Conservation (phyloP, 2,329 filamentous ascomycete genomes). For the Colletotrichum higginsianum region DNA sequence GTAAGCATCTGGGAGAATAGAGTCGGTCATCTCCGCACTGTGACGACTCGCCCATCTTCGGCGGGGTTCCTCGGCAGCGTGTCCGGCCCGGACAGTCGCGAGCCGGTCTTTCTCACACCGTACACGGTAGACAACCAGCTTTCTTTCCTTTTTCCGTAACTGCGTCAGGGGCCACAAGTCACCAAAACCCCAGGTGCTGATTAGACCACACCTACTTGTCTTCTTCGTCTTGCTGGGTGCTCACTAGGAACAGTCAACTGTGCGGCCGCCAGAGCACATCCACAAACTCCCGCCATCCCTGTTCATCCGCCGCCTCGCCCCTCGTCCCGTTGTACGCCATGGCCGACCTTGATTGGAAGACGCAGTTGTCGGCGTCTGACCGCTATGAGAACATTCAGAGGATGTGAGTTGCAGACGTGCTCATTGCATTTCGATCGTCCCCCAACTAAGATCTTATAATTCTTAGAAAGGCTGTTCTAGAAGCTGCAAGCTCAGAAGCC, state of each 20-base stretch:
- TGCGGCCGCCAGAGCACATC: neutral
- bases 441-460: neutral
- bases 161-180: slow-evolving; percentile 8
- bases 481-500: slow-evolving; percentile 26
- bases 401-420: slow-evolving; percentile 63
- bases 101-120: slow-evolving; percentile 15
- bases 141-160: slow-evolving; percentile 9
- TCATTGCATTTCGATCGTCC: neutral
- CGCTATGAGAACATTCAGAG: slow-evolving; percentile 75
- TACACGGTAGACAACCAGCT: slow-evolving; percentile 6
- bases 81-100: slow-evolving; percentile 29
- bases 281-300: neutral
- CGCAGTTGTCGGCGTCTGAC: slow-evolving; percentile 68
- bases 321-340: slow-evolving; percentile 1
- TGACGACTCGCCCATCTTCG: neutral
- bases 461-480: slow-evolving; percentile 36
- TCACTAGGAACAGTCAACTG: slow-evolving; percentile 18
- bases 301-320: too few species aligned
- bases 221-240: slow-evolving; percentile 8
- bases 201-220: neutral
- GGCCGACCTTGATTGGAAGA: slow-evolving; percentile 61
- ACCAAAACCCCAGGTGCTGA: slow-evolving; percentile 12
- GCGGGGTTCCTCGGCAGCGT: neutral
- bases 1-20: neutral
- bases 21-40: slow-evolving; percentile 2